Percentiles rank a stretch among this genome's conserved stretches.
phyloP scores from a whole-genome alignment of 2,329 filamentous ascomycete genomes.

The Fusarium sp. region DNA sequence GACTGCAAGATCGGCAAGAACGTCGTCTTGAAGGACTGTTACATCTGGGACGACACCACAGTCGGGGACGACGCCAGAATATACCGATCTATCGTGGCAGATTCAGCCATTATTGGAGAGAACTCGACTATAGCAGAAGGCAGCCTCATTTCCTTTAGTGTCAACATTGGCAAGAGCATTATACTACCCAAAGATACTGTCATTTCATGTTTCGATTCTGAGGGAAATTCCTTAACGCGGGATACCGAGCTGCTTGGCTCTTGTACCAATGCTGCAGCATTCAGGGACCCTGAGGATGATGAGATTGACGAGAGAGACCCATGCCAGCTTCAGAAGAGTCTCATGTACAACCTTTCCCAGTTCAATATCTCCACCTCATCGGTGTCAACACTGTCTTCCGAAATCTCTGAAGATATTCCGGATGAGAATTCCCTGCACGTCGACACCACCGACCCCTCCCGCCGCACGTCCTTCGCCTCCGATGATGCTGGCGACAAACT shows the following conservation, averaged over 20 bases:
- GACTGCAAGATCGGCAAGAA: conserved; percentile 88
- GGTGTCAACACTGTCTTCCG: conserved; percentile 69
- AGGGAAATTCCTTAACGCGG: conserved; percentile 50
- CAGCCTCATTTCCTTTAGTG: conserved; percentile 81
- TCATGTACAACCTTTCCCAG: conserved; percentile 63
- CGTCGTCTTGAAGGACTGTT: conserved; percentile 80
- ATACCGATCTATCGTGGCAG: conserved; percentile 78
- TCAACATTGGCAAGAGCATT: conserved; percentile 72
- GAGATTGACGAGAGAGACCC: conserved; percentile 62
- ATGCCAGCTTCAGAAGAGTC: conserved; percentile 61
- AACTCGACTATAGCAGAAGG: conserved; percentile 75
- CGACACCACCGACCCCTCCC: conserved; percentile 63
- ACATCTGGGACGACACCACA: conserved; percentile 85
- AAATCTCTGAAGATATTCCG: conserved; percentile 71
- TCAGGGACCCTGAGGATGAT: conserved; percentile 57
- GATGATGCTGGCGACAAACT: conserved; percentile 68
- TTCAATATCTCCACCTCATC: conserved; percentile 64
- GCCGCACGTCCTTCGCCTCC: conserved; percentile 77
- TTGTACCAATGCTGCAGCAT: conserved; percentile 60
- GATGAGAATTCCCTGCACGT: conserved; percentile 67
- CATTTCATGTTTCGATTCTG: conserved; percentile 48
- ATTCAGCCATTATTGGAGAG: conserved; percentile 75
- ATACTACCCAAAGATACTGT: conserved; percentile 51
- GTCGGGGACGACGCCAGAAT: conserved; percentile 80
- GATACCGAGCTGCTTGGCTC: conserved; percentile 59